Base-by-base conservation (phyloP, 768 basidiomycete genomes). In the Lanmaoa pseudosensibilis region DNA sequence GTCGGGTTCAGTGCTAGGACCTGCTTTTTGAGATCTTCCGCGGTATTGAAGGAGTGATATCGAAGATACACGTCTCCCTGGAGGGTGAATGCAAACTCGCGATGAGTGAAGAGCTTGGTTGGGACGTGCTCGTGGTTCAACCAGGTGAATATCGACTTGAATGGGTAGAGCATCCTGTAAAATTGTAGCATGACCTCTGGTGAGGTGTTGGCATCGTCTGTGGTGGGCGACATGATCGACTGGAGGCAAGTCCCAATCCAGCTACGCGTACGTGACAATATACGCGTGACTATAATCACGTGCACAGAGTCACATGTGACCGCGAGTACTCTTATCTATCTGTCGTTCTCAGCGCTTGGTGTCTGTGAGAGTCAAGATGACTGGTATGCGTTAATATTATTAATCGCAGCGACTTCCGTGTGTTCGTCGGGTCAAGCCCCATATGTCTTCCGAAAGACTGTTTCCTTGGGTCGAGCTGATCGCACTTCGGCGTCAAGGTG, bases 51-150 rank as follows among this genome's bases (percentile, higher is more conserved):
- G 3, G 92, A 96, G 71, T 97, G 88, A 77, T 98, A 98, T 16
- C 97, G 90, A 33, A 98, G 77, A 73, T 98, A 98, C 13, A 92
- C 86, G 62, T 98, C 96, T 44, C 88, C 90, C 33, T 82, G 82
- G 21, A 98, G 83, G 3, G 95, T 98, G 72, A 96, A 95, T 21
- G 97, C 87, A 69, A 98, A 96, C 72, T 99, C 97, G 68, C 97
- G 88, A 67, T 98, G 86, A 4, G 91, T 93, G 70, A 92, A 98
- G 47, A 91, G 83, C 57, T 83, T 85, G 13, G 86, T 82, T 1
- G 95, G 83, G 53, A 80, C 76, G 58, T 92, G 88, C 59, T 88
- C 89, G 60, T 98, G 96, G 69, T 98, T 98, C 23, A 99, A 80
- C 97, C 97, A 99, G 56, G 83, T 81, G 74, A 88, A 98, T 60